Percentiles rank a stretch among this genome's conserved stretches.
Conservation (phyloP, 148 eudicot genomes). For the Beta vulgaris region DNA sequence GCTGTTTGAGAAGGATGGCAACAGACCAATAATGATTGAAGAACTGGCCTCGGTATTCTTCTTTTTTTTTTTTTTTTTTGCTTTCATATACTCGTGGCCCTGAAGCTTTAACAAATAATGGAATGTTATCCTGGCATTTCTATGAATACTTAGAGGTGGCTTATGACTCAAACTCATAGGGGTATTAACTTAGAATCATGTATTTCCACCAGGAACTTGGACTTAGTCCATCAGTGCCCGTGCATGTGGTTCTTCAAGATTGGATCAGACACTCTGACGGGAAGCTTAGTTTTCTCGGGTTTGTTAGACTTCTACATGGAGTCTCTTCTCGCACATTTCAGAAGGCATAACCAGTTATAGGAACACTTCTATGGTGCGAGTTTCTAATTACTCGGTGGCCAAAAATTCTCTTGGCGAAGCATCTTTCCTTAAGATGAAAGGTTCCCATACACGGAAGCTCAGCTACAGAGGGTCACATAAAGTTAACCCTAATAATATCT, state of each 20-base stretch:
- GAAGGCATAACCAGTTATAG: conserved; percentile 38
- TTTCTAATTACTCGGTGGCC: not conserved
- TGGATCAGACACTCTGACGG: conserved; percentile 95
- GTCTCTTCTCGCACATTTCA: conserved; percentile 70
- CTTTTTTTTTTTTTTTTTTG: conserved; percentile 6
- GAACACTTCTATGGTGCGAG: conserved; percentile 2
- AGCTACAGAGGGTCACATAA: not conserved
- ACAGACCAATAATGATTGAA: conserved; percentile 89
- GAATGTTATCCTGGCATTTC: not conserved
- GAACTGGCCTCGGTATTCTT: conserved; percentile 83
- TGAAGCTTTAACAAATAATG: not conserved
- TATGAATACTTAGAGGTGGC: not conserved
- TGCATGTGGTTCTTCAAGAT: conserved; percentile 93
- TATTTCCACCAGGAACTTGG: conserved; percentile 66
- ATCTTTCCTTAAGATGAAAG: conserved; percentile 26
- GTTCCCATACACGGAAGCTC: conserved; percentile 6
- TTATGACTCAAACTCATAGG: not conserved
- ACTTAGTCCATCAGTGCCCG: conserved; percentile 86
- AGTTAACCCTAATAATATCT: conserved; percentile 16
- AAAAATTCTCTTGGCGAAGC: conserved; percentile 9
- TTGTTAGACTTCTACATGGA: conserved; percentile 87
- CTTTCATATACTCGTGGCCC: not conserved
- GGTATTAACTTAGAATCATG: not conserved
- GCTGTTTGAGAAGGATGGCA: conserved; percentile 91
- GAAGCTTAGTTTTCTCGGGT: conserved; percentile 90